Evolutionary conservation across 139 green algal species (phyloP).

Genomic region (Eudorina sp.): DNA sequence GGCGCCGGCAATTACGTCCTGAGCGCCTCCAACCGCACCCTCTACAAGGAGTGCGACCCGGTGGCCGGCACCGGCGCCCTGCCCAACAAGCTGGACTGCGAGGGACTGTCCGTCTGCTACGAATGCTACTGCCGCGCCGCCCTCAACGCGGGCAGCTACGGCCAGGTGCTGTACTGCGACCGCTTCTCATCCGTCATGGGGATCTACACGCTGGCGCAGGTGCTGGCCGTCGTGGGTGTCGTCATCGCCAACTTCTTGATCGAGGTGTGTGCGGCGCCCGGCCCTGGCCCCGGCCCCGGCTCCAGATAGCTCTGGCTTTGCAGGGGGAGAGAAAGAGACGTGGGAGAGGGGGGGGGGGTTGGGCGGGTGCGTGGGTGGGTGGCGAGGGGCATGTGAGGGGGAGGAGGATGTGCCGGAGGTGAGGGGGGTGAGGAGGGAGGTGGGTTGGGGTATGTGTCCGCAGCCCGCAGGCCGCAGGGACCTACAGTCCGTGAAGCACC

Average conservation of each 20-base stretch:
- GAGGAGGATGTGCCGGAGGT: too few relatives aligned
- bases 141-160: constrained; percentile 14
- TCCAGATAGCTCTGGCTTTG: too few relatives aligned
- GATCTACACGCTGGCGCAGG: constrained; percentile 41
- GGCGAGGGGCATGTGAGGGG: too few relatives aligned
- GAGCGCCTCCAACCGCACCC: not conserved
- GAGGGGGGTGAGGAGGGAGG: too few relatives aligned
- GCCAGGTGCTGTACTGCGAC: constrained; percentile 41
- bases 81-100: constrained; percentile 48
- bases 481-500: too few relatives aligned
- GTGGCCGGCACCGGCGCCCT: constrained; percentile 16
- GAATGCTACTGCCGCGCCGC: constrained; percentile 66
- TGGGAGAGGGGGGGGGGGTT: not conserved
- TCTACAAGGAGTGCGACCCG: constrained; percentile 31
- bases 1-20: constrained; percentile 22
- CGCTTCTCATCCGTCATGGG: constrained; percentile 34
- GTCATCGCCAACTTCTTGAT: constrained; percentile 61
- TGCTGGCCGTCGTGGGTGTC: constrained; percentile 59
- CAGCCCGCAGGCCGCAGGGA: too few relatives aligned
- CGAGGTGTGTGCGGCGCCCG: not conserved
- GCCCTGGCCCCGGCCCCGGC: too few relatives aligned
- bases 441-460: too few relatives aligned
- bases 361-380: not conserved
- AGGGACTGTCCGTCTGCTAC: constrained; percentile 57
- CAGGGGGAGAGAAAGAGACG: not conserved